A percentile compares a stretch with the other conserved stretches of the same genome.
Evolutionary conservation across 2,329 filamentous ascomycete species (phyloP).

Genomic region (Metarhizium sp.): DNA sequence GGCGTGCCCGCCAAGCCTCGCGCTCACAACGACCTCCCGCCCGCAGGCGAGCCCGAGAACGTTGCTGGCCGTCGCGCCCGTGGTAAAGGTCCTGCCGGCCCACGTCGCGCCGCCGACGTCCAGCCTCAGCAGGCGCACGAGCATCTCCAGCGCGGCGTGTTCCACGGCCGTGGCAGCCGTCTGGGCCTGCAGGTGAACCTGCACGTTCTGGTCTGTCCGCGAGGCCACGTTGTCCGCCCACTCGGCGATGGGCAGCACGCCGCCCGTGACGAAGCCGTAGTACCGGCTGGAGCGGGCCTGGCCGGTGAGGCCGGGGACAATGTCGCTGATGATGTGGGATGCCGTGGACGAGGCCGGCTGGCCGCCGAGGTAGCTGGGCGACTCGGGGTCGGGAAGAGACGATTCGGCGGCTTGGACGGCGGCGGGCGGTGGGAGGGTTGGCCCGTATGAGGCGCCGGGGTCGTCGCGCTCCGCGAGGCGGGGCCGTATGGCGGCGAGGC

Average conservation of each 20-base stretch:
- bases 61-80: constrained; percentile 66
- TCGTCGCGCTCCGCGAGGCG: constrained; percentile 15
- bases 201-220: no score
- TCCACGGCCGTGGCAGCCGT: constrained; percentile 68
- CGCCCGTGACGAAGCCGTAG: constrained; percentile 85
- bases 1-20: constrained; percentile 16
- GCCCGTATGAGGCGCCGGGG: constrained; percentile 4
- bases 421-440: constrained; percentile 28
- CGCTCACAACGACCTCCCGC: constrained; percentile 52
- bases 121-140: constrained; percentile 58
- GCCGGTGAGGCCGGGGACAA: constrained; percentile 54
- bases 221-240: constrained; percentile 65
- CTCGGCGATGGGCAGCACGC: constrained; percentile 66
- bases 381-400: constrained; percentile 26
- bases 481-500: constrained; percentile 6
- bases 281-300: constrained; percentile 53
- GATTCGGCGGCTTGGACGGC: constrained; percentile 27
- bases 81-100: constrained; percentile 24
- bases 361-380: constrained; percentile 19
- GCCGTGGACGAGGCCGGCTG: constrained; percentile 18
- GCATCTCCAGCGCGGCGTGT: constrained; percentile 57
- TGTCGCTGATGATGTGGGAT: constrained; percentile 33
- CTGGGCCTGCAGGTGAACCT: no score
- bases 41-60: constrained; percentile 63
- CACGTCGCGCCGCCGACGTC: constrained; percentile 42